phyloP scores from a whole-genome alignment of 139 green algal species.

The Trebouxia sp. region DNA sequence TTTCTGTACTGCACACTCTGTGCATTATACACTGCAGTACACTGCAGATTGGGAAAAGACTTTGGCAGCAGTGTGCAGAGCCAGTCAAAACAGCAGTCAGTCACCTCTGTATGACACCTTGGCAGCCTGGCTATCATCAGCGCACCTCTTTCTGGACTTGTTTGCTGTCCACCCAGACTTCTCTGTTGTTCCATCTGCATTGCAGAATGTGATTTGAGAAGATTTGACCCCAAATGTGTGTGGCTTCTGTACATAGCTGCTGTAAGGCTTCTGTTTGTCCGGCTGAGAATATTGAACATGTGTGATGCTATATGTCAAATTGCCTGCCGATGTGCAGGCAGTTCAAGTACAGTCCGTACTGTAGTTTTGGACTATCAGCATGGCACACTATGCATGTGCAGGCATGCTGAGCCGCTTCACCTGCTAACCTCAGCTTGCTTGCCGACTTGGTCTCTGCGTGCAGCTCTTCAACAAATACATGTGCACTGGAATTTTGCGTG shows the following conservation, averaged over 20 bases:
- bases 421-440: too few relatives aligned
- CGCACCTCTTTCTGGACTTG: background rate
- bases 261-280: background rate
- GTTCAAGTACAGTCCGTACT: background rate
- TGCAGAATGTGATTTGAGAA: too few relatives aligned
- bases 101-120: slow-evolving; percentile 16
- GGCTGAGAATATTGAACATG: background rate
- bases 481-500: too few relatives aligned
- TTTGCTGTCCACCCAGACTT: background rate
- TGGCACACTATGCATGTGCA: background rate
- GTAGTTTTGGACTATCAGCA: background rate
- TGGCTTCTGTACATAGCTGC: too few relatives aligned
- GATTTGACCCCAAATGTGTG: too few relatives aligned
- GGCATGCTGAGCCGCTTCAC: background rate
- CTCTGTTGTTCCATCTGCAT: background rate
- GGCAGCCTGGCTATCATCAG: slow-evolving; percentile 8
- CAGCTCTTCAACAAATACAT: too few relatives aligned
- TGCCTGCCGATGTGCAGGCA: background rate
- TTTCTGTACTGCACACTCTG: too few relatives aligned
- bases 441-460: too few relatives aligned
- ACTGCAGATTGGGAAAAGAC: background rate
- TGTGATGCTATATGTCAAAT: background rate
- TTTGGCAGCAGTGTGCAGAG: background rate
- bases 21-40: too few relatives aligned
- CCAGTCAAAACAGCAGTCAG: too few relatives aligned